Evolutionary conservation across 495 filamentous ascomycete species (phyloP), one percentile per base, ranked within the genome.

Genomic region (Saxophila tyrrhenica): DNA sequence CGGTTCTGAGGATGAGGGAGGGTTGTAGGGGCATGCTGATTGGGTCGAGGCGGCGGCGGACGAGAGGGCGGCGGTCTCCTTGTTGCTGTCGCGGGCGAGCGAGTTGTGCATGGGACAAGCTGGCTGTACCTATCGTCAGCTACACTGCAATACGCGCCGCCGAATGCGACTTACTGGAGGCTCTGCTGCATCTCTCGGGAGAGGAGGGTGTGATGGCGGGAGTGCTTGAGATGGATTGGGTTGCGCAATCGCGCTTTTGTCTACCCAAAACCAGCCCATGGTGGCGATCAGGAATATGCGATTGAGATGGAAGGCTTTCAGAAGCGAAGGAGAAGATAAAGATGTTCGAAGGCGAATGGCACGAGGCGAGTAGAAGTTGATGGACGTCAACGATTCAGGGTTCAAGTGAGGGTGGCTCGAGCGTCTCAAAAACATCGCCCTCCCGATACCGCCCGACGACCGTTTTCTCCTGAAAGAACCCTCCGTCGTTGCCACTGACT

Each of bases 231-330:
- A 7, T 13, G 29, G 7, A 35, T 35, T 35, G 29, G 78, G 65
- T 44, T 63, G 60, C 45, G 65, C 50, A 25, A 68, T 72, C 52
- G 66, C 68, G 56, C 65, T 67, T 45, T 78, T 65, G 59, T 98
- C 89, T 70, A 89, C 86, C 92, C 92, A 98, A 62, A 98, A 98
- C 94, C 94, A 98, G 58, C 92, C 92, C 92, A 98, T 96, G 43
- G 1, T 29, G n/a, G 41, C 7, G 13, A 35, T 35, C 13, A 35
- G 29, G 5, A 35, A 35, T 5, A 13, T 35, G 13, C 7, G 29
- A 35, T 35, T 35, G 29, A 35, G 5, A 35, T 35, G 29, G 41
- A 44, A 9, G 17, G 17, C 5, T n/a, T 8, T 7, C 17, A 44
- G 41, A 44, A 44, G 16, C 8, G 35, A 9, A 44, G 41, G n/a